phyloP scores from a whole-genome alignment of 805 yeast species.

The Myxozyma monticola region DNA sequence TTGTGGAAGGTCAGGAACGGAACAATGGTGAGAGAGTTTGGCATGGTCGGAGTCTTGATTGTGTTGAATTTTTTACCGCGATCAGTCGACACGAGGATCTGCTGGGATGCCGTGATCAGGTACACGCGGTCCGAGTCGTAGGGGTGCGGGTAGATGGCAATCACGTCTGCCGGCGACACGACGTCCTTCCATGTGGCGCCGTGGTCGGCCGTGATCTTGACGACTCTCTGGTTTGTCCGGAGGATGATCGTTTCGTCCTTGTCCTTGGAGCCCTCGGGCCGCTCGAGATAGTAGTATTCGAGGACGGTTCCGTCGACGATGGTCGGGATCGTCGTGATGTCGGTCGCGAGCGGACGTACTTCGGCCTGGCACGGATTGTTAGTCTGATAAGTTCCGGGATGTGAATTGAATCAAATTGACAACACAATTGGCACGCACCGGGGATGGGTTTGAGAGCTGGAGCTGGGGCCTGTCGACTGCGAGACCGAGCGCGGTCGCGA shows the following conservation, averaged over 20 bases:
- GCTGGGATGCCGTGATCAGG: conserved; percentile 51
- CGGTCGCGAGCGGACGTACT: not conserved
- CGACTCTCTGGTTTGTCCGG: conserved; percentile 51
- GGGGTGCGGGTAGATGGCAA: conserved; percentile 63
- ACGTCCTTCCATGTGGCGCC: conserved; percentile 53
- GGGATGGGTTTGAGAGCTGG: no score
- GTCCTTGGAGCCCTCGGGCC: conserved; percentile 43
- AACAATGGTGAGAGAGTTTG: conserved; percentile 42
- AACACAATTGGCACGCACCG: no score
- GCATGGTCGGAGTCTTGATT: conserved; percentile 45
- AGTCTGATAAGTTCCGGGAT: no score
- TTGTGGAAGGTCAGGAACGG: conserved; percentile 63
- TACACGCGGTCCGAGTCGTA: conserved; percentile 57
- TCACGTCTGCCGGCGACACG: conserved; percentile 46
- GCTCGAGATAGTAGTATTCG: conserved; percentile 55
- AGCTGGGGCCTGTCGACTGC: no score
- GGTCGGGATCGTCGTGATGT: conserved; percentile 37
- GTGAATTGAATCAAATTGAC: no score
- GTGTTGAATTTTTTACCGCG: conserved; percentile 61
- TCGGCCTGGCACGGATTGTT: not conserved
- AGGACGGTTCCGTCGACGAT: conserved; percentile 81
- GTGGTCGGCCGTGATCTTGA: conserved; percentile 70
- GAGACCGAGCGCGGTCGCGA: no score
- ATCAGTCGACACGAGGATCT: conserved; percentile 61
- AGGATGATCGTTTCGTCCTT: conserved; percentile 67